Evolutionary conservation across 2,329 filamentous ascomycete genomes (phyloP).

Genomic region (Aspergillus latus): DNA sequence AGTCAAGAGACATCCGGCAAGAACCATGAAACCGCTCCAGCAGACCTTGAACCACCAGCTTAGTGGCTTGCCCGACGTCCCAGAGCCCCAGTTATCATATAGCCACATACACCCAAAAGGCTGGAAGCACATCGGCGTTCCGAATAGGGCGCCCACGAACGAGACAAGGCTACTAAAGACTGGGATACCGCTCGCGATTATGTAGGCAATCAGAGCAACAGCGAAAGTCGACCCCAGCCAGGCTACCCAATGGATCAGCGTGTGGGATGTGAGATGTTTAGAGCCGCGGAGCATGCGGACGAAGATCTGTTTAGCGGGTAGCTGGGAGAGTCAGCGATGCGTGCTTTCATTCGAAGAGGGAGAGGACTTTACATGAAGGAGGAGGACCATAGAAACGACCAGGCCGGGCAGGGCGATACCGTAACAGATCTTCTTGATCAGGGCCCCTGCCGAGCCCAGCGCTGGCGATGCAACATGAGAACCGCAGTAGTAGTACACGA

Average conservation of each 20-base stretch:
- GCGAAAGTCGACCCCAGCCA: conserved; percentile 59
- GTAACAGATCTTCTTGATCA: conserved; percentile 63
- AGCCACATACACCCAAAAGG: conserved; percentile 9
- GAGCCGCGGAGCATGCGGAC: conserved; percentile 62
- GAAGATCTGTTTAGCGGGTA: conserved; percentile 65
- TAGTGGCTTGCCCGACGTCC: neutral
- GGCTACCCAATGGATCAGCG: conserved; percentile 48
- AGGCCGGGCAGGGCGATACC: conserved; percentile 60
- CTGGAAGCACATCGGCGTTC: neutral
- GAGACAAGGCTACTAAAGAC: conserved; percentile 60
- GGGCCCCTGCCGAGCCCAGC: conserved; percentile 58
- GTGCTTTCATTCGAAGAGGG: neutral
- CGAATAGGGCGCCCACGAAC: conserved; percentile 33
- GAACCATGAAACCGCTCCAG: conserved; percentile 46
- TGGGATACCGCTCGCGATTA: conserved; percentile 68
- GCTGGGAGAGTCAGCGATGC: conserved; percentile 55
- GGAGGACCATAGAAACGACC: neutral
- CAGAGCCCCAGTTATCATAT: conserved; percentile 6
- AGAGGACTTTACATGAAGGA: neutral
- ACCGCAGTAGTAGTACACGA: conserved; percentile 68
- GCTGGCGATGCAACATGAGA: conserved; percentile 62
- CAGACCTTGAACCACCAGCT: conserved; percentile 29
- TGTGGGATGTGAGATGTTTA: conserved; percentile 49
- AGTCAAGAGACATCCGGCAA: neutral
- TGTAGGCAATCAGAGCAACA: conserved; percentile 61